Percentiles rank a stretch among this genome's conserved stretches.
phyloP scores from a whole-genome alignment of 257 asterid species.

The Galeopsis tetrahit region DNA sequence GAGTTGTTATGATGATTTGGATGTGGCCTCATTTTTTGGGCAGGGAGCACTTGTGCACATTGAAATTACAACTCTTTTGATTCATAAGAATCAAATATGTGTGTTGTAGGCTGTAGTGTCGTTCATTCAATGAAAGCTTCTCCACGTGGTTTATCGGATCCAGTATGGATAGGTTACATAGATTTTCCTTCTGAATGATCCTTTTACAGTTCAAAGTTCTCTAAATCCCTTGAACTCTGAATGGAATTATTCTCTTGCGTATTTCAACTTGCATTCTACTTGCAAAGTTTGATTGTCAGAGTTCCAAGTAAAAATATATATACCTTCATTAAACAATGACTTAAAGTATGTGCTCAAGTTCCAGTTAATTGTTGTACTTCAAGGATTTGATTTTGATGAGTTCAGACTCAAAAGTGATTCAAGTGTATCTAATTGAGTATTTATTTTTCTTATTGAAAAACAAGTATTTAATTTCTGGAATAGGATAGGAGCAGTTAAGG shows the following conservation, averaged over 20 bases:
- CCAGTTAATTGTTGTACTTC: slow-evolving; percentile 2
- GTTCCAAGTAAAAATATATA: background rate
- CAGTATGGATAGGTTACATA: background rate
- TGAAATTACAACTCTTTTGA: background rate
- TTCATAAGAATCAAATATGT: background rate
- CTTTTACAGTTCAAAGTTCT: background rate
- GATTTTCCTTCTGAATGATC: slow-evolving; percentile 17
- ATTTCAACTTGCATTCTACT: slow-evolving; percentile 8
- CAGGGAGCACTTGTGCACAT: background rate
- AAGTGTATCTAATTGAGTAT: background rate
- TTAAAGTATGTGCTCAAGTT: slow-evolving; percentile 15
- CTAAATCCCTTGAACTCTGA: slow-evolving; percentile 2
- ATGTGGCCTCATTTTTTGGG: slow-evolving; percentile 26
- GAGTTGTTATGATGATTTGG: slow-evolving; percentile 16
- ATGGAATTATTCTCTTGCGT: slow-evolving; percentile 20
- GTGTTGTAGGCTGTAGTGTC: background rate
- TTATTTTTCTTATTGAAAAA: background rate
- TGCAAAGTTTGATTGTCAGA: background rate
- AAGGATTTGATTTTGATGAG: slow-evolving; percentile 12
- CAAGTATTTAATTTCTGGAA: slow-evolving; percentile 1
- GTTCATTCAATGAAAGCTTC: background rate
- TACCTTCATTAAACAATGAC: background rate
- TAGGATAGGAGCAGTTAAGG: slow-evolving; percentile 13
- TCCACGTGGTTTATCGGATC: background rate
- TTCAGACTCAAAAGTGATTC: slow-evolving; percentile 15